Conservation (phyloP, 192 early-diverging fungal species). For the Piromyces finnis region DNA sequence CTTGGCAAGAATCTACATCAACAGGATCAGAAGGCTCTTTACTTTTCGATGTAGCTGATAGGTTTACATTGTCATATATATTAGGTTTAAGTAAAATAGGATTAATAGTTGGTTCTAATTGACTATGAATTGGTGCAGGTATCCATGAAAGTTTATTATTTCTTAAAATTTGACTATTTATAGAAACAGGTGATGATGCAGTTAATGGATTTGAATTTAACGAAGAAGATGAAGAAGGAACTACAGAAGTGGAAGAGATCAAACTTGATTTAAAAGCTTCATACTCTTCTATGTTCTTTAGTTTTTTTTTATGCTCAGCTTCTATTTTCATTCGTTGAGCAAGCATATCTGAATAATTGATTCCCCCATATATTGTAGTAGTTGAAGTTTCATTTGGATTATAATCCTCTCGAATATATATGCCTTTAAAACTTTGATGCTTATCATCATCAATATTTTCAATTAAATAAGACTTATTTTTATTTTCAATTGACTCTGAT, state of each 20-base stretch:
- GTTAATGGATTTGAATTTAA: not conserved
- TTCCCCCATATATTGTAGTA: not conserved
- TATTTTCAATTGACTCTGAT: too few relatives aligned
- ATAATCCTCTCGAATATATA: too few relatives aligned
- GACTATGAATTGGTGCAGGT: not conserved
- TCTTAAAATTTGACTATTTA: not conserved
- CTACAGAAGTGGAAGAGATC: not conserved
- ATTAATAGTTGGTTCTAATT: not conserved
- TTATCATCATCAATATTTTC: too few relatives aligned
- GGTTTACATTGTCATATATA: not conserved
- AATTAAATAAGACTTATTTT: too few relatives aligned
- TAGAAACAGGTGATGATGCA: not conserved
- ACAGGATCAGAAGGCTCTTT: not conserved
- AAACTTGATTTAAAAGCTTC: not conserved
- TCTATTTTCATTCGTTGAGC: too few relatives aligned
- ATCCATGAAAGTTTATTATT: not conserved
- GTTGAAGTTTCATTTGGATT: not conserved
- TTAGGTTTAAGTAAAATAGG: not conserved
- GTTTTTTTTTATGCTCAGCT: too few relatives aligned
- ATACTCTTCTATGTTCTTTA: not conserved
- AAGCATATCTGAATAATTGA: too few relatives aligned
- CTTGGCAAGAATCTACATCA: not conserved
- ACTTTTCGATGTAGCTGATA: not conserved
- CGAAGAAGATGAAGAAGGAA: not conserved
- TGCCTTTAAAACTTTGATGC: too few relatives aligned